Evolutionary conservation across 371 early-diverging fungal species (phyloP).

Genomic region (Paramicrosporidium saccamoebae): DNA sequence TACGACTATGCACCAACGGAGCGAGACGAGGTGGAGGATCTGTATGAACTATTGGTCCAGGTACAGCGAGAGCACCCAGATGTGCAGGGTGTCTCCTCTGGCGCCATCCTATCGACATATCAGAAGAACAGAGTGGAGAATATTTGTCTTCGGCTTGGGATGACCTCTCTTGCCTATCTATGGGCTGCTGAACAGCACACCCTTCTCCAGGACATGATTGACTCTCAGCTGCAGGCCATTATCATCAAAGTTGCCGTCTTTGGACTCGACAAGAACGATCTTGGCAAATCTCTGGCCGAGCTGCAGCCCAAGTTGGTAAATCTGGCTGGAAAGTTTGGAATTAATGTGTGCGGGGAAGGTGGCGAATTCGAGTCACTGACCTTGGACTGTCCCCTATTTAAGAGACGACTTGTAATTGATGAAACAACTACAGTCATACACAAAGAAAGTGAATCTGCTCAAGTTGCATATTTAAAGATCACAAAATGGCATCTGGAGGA

Average conservation of each 20-base stretch:
- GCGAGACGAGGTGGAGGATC: constrained; percentile 89
- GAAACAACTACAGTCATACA: no score
- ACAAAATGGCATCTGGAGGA: no score
- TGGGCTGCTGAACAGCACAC: constrained; percentile 71
- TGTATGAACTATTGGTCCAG: constrained; percentile 28
- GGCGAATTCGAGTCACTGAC: constrained; percentile 97
- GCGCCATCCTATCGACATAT: constrained; percentile 92
- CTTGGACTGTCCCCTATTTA: constrained; percentile 86
- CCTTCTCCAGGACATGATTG: constrained; percentile 74
- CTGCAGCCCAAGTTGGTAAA: constrained; percentile 29
- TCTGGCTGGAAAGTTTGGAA: constrained; percentile 35
- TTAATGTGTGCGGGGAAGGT: constrained; percentile 95
- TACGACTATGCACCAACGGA: constrained; percentile 12
- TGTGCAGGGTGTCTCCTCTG: constrained; percentile 67
- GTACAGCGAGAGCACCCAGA: constrained; percentile 33
- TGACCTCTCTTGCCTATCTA: constrained; percentile 58
- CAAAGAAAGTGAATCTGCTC: no score
- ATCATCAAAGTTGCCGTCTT: constrained; percentile 85
- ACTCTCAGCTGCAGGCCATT: constrained; percentile 35
- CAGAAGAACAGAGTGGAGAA: constrained; percentile 87
- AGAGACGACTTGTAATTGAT: constrained; percentile 11
- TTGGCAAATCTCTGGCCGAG: constrained; percentile 38
- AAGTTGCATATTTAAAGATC: no score
- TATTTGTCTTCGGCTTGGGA: constrained; percentile 51
- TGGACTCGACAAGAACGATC: constrained; percentile 17